Base-by-base conservation (phyloP, 192 early-diverging fungal genomes). In the Coemansia sp. region DNA sequence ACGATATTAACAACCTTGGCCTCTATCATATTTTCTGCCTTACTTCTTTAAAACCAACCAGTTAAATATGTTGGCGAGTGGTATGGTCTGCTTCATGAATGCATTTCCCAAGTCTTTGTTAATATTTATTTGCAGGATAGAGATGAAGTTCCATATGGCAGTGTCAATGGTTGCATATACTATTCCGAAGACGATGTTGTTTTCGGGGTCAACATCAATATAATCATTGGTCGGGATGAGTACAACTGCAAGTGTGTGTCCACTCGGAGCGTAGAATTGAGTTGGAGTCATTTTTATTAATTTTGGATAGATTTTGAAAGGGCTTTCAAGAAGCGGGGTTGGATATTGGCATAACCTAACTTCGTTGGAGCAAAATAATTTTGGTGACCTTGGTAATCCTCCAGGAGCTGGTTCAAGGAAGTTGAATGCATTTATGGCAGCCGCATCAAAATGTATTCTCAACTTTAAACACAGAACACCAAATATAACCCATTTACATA, bases 201-300 rank as follows among this genome's bases (percentile, higher is more conserved):
- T 48, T 48, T 9, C 46, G 18, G 14, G n/a, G 10, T 16, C 11
- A 48, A 48, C 46, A 9, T 48, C n/a, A 16, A 16, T 1, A 48
- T 48, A 48, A 11, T 48, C 46, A 48, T 16, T 48, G 46, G 46
- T n/a, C 46, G 46, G 6, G 46, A 48, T 16, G 18, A 48, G 46
- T n/a, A 48, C 46, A 48, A 48, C 46, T 48, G 46, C 46, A 48
- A n/a, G 14, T n/a, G 46, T 48, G 46, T 48, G 11, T n/a, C 46
- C 14, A n/a, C 5, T 5, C 18, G 10, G n/a, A 48, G 18, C 14
- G 46, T 48, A 6, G 46, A n/a, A 3, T 16, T 48, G 6, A 18
- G 11, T 16, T 5, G n/a, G 16, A n/a, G 18, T n/a, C 11, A 16
- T n/a, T 16, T n/a, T 48, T 3, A 16, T n/a, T n/a, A 6, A 2